Percentiles rank a stretch among this genome's conserved stretches.
phyloP scores from a whole-genome alignment of 164 flowering plant genomes.

The Stephania japonica region DNA sequence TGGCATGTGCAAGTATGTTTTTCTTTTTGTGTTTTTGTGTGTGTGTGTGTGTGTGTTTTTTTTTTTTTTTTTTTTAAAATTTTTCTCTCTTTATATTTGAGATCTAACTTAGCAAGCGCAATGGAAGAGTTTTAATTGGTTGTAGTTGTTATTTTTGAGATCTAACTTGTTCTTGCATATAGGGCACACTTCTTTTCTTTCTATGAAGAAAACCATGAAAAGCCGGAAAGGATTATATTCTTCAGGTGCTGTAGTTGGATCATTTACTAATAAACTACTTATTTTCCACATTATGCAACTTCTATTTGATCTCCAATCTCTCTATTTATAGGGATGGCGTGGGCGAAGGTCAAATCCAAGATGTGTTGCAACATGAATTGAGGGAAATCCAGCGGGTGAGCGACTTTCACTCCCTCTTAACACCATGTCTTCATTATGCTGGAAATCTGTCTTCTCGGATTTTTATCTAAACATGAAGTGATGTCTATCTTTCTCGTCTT shows the following conservation, averaged over 20 bases:
- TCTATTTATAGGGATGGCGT: slow-evolving; percentile 41
- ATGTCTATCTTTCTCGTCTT: background rate
- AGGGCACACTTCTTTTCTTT: slow-evolving; percentile 89
- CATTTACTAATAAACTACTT: background rate
- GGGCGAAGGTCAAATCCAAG: slow-evolving; percentile 42
- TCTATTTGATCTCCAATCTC: background rate
- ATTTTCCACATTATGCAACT: background rate
- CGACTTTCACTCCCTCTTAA: background rate
- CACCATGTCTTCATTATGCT: background rate
- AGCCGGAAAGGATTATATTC: slow-evolving; percentile 85
- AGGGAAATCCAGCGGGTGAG: slow-evolving; percentile 37
- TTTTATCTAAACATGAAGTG: background rate
- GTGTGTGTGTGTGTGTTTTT: background rate
- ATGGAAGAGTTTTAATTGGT: too few relatives aligned
- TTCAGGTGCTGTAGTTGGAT: slow-evolving; percentile 44
- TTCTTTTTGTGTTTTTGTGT: background rate
- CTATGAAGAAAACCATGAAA: slow-evolving; percentile 71
- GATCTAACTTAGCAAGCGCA: too few relatives aligned
- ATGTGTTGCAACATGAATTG: slow-evolving; percentile 34
- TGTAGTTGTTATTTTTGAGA: background rate
- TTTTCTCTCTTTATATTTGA: background rate
- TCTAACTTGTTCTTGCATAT: slow-evolving; percentile 4
- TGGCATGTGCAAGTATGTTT: slow-evolving; percentile 25
- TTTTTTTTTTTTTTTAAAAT: background rate
- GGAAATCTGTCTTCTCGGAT: background rate